Percentiles rank a stretch among this genome's conserved stretches.
Conservation (phyloP, 495 filamentous ascomycete species). For the Arthonia radiata region DNA sequence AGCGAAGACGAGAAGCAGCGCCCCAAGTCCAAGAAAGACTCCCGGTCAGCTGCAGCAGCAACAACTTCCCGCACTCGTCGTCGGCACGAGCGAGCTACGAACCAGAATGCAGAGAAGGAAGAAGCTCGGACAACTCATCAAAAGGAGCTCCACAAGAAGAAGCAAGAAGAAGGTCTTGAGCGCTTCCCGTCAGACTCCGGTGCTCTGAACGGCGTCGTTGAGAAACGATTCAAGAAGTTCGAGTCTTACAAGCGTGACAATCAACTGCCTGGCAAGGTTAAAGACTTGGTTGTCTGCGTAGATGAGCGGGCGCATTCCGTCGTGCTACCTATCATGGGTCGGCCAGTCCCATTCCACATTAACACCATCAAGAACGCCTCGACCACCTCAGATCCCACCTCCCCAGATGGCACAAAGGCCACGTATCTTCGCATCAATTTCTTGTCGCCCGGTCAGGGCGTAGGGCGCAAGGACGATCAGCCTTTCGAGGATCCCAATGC, state of each 20-base stretch:
- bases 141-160: slow-evolving; percentile 65
- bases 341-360: slow-evolving; percentile 95
- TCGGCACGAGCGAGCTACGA: slow-evolving; percentile 64
- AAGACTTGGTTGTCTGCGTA: slow-evolving; percentile 67
- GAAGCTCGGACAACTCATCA: slow-evolving; percentile 75
- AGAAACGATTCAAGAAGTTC: slow-evolving; percentile 95
- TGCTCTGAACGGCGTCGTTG: slow-evolving; percentile 65
- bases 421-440: slow-evolving; percentile 93
- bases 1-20: slow-evolving; percentile 29
- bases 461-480: slow-evolving; percentile 92
- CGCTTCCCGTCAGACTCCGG: slow-evolving; percentile 58
- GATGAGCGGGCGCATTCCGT: slow-evolving; percentile 77
- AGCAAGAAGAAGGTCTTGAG: slow-evolving; percentile 66
- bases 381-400: slow-evolving; percentile 43
- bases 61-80: slow-evolving; percentile 79
- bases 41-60: slow-evolving; percentile 58
- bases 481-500: slow-evolving; percentile 92
- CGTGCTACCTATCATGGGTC: slow-evolving; percentile 86
- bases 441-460: slow-evolving; percentile 87
- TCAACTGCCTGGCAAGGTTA: slow-evolving; percentile 61
- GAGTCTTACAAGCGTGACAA: slow-evolving; percentile 98
- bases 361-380: slow-evolving; percentile 82
- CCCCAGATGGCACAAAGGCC: slow-evolving; percentile 81
- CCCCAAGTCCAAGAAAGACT: slow-evolving; percentile 64
- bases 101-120: slow-evolving; percentile 76